phyloP scores from a whole-genome alignment of 2,329 filamentous ascomycete genomes.

The Nannizziopsis barbatae region DNA sequence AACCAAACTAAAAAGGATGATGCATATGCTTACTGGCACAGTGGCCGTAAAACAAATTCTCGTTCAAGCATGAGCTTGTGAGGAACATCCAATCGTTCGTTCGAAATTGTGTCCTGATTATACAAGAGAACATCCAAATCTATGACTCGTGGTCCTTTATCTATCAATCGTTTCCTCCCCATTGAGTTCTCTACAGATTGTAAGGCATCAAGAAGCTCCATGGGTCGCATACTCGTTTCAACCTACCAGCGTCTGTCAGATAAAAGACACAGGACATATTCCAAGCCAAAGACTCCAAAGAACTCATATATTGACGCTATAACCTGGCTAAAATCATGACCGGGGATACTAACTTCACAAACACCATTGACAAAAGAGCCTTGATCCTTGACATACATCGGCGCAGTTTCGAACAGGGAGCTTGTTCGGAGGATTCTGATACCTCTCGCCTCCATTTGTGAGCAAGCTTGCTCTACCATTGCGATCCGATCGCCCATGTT shows the following conservation, averaged over 20 bases:
- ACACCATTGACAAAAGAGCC: conserved; percentile 81
- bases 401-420: conserved; percentile 82
- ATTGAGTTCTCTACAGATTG: conserved; percentile 73
- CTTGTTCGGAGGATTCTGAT: conserved; percentile 72
- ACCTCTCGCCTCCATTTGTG: conserved; percentile 59
- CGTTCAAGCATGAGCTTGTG: conserved; percentile 78
- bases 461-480: conserved; percentile 75
- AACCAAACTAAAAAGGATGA: not conserved
- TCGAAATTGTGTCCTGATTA: conserved; percentile 51
- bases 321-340: not conserved
- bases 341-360: conserved; percentile 58
- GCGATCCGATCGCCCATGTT: conserved; percentile 78
- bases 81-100: conserved; percentile 69
- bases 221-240: conserved; percentile 63
- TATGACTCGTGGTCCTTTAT: conserved; percentile 90
- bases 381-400: conserved; percentile 93
- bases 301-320: conserved; percentile 3
- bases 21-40: conserved; percentile 43
- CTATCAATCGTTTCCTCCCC: conserved; percentile 70
- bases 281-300: not conserved
- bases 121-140: conserved; percentile 89
- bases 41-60: conserved; percentile 82
- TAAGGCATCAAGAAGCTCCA: conserved; percentile 65
- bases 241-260: conserved; percentile 45
- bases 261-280: not conserved